Conservation (phyloP, 176 grass and related monocot genomes). For the Avena atlantica region DNA sequence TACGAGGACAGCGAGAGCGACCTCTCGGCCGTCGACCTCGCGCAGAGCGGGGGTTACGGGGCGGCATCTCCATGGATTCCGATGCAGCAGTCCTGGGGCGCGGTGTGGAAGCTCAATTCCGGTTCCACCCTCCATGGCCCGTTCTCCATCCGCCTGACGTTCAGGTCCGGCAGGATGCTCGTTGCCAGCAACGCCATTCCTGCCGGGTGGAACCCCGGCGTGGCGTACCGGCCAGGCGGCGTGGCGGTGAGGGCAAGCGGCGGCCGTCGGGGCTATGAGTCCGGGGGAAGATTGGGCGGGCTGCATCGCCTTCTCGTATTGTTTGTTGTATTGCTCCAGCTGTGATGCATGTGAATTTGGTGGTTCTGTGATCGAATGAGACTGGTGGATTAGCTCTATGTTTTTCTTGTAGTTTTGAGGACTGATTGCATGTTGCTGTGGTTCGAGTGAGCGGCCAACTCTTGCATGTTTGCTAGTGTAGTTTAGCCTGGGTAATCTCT, state of each 20-base stretch:
- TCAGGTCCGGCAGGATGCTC: constrained; percentile 50
- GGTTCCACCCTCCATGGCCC: constrained; percentile 44
- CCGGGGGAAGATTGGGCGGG: neutral
- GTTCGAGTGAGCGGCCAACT: neutral
- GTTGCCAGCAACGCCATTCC: constrained; percentile 57
- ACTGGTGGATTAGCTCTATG: neutral
- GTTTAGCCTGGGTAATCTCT: constrained; percentile 16
- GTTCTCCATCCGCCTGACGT: constrained; percentile 56
- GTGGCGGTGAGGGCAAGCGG: constrained; percentile 36
- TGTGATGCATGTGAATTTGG: neutral
- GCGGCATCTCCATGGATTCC: constrained; percentile 32
- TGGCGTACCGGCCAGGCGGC: constrained; percentile 44
- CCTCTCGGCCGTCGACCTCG: constrained; percentile 62
- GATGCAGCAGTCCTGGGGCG: constrained; percentile 73
- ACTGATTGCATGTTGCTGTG: neutral
- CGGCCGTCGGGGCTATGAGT: neutral
- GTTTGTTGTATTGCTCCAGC: constrained; percentile 18
- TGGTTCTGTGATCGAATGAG: neutral
- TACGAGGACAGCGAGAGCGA: constrained; percentile 73
- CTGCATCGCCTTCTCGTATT: constrained; percentile 35
- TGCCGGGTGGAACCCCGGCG: constrained; percentile 44
- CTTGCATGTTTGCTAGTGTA: neutral
- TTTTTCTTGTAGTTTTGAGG: constrained; percentile 26
- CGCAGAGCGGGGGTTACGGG: constrained; percentile 23
- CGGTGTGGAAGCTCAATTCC: constrained; percentile 59